Base-by-base conservation (phyloP, 495 filamentous ascomycete genomes). In the Talaromyces borbonicus region DNA sequence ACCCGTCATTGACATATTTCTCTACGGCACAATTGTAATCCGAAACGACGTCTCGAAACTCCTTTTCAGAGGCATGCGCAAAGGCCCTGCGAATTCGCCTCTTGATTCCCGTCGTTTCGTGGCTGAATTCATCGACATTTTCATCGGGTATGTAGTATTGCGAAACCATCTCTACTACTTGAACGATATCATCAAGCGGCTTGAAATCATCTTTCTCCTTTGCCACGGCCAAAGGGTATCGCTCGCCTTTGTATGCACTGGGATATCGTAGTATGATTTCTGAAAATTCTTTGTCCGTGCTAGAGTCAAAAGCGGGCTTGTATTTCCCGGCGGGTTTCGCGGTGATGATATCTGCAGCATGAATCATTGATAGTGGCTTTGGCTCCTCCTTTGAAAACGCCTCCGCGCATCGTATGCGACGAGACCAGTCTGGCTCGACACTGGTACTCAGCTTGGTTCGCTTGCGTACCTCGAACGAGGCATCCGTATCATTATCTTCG, bases 181-280 rank as follows among this genome's bases (percentile, higher is more conserved):
- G 74, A 44, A 83, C 69, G 49, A 96, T 95, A 51, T 97, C 92
- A 53, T 83, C 77, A 46, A 90, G 64, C 4, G 89, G 83, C 51
- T 87, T 81, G 66, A 95, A 95, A 54, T 92, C 79, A 46, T 82
- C 74, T 24, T 68, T 77, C 31, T 92, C 85, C 49, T 78, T 79
- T 12, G 85, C 81, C 43, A 74, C 75, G 24, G 90, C 83, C 6
- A 90, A 77, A 46, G 90, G 72, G 55, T 87, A 97, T 51, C 84
- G 74, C 59, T 90, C 86, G 46, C 72, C 70, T 48, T 77, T 71
- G 18, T 77, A 79, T 47, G 73, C 71, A 55, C 83, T 84, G 4
- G 87, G 86, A 61, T 90, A 90, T 54, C 84, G 78, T 40, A 90
- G 56, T 48, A 72, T 61, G 39, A 85, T 71, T 41, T 79, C 67